Conservation (phyloP, 2,329 filamentous ascomycete genomes). For the Polychaeton citri region DNA sequence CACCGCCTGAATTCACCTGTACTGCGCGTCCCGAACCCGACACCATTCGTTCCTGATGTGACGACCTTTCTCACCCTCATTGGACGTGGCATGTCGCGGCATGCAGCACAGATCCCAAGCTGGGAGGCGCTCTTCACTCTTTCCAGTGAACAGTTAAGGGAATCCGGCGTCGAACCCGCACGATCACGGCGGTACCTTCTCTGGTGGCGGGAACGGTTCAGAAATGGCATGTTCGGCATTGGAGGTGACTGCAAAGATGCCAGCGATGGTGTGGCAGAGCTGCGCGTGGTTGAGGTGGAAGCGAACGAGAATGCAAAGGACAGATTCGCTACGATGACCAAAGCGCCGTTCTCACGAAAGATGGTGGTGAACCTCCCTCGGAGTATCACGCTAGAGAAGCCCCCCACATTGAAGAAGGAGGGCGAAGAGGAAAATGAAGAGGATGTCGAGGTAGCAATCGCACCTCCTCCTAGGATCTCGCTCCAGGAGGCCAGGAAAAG, state of each 20-base stretch:
- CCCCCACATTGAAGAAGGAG: constrained; percentile 28
- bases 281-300: constrained; percentile 43
- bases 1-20: constrained; percentile 23
- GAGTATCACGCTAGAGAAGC: constrained; percentile 4
- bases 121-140: constrained; percentile 87
- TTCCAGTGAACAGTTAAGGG: constrained; percentile 61
- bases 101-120: constrained; percentile 73
- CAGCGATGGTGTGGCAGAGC: constrained; percentile 44
- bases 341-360: constrained; percentile 41
- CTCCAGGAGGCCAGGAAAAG: constrained; percentile 30
- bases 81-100: constrained; percentile 70
- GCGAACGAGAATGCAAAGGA: constrained; percentile 22
- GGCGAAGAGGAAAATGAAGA: constrained; percentile 19
- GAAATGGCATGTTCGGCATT: constrained; percentile 61
- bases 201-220: constrained; percentile 76
- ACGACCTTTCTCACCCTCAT: constrained; percentile 80
- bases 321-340: constrained; percentile 34
- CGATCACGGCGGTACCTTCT: constrained; percentile 73
- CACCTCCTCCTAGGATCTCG: constrained; percentile 7
- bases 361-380: constrained; percentile 47
- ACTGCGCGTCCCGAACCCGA: constrained; percentile 52
- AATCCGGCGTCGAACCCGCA: constrained; percentile 76
- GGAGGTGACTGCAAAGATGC: constrained; percentile 74
- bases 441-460: constrained; percentile 2
- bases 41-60: constrained; percentile 75